A percentile compares a stretch with the other conserved stretches of the same genome.
These are phyloP conservation scores for Malassezia equina DNA, from an alignment of 1,284 basidiomycete genomes.

Conservation along the genomic window DNA sequence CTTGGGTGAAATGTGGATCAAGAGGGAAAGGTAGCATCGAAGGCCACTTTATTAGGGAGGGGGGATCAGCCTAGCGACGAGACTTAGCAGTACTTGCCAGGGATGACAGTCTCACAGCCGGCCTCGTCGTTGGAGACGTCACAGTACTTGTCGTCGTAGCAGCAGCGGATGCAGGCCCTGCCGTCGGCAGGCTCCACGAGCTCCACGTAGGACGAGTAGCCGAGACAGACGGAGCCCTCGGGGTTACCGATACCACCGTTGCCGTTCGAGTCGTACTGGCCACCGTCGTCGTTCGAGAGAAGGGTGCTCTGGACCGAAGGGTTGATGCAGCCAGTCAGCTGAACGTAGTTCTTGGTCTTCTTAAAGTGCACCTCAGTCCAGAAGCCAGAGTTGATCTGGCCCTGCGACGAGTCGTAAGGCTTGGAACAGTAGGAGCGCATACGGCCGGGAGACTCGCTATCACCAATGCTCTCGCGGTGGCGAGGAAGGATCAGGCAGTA, in stretches of 20 bases:
- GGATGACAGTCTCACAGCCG: conserved; percentile 21
- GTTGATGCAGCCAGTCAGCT: conserved; percentile 26
- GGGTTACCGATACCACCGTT: conserved; percentile 43
- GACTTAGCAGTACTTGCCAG: conserved; percentile 18
- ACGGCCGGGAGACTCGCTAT: conserved; percentile 16
- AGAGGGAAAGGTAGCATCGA: not conserved
- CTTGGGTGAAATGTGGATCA: not conserved
- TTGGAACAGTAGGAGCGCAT: conserved; percentile 15
- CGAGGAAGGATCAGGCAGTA: conserved; percentile 20
- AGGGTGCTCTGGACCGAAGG: conserved; percentile 18
- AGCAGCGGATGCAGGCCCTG: conserved; percentile 42
- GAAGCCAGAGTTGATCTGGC: conserved; percentile 15
- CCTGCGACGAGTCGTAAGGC: conserved; percentile 13
- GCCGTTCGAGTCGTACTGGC: conserved; percentile 44
- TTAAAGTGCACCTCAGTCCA: conserved; percentile 20
- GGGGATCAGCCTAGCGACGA: not conserved
- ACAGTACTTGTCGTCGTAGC: conserved; percentile 26
- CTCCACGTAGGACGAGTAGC: conserved; percentile 40
- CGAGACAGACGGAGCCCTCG: conserved; percentile 24
- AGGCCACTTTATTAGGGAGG: not conserved
- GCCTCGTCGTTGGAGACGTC: conserved; percentile 15
- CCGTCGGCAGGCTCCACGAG: conserved; percentile 34
- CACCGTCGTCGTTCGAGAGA: conserved; percentile 28
- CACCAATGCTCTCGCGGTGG: conserved; percentile 10
- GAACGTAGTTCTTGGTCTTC: conserved; percentile 19